Percentiles rank a stretch among this genome's conserved stretches.
phyloP scores from a whole-genome alignment of 2,329 filamentous ascomycete genomes.

The Stachybotrys echinatus region DNA sequence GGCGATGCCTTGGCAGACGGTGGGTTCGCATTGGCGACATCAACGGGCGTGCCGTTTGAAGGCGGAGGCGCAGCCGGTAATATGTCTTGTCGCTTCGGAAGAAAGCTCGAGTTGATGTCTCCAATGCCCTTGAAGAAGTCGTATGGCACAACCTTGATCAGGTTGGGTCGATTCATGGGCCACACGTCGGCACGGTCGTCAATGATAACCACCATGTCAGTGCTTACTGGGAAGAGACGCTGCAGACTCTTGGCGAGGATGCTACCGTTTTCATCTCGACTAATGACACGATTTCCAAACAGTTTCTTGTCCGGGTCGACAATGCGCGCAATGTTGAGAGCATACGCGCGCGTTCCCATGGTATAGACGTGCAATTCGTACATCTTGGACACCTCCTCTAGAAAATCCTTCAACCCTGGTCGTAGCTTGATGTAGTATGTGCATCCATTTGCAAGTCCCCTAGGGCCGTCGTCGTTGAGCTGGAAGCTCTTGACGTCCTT shows the following conservation, averaged over 20 bases:
- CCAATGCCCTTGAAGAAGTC: conserved; percentile 98
- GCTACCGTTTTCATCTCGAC: conserved; percentile 93
- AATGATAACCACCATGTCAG: conserved; percentile 98
- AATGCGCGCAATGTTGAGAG: conserved; percentile 83
- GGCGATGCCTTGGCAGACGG: conserved; percentile 34
- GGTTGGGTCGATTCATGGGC: conserved; percentile 81
- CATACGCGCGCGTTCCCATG: conserved; percentile 97
- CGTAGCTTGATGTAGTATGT: conserved; percentile 99
- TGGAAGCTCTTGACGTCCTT: conserved; percentile 87
- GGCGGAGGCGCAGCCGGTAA: conserved; percentile 24
- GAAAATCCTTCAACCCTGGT: conserved; percentile 76
- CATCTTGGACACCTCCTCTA: conserved; percentile 69
- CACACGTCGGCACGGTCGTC: conserved; percentile 96
- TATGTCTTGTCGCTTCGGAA: conserved; percentile 69
- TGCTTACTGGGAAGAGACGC: conserved; percentile 90
- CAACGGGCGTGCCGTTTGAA: conserved; percentile 14
- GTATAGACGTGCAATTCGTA: conserved; percentile 99
- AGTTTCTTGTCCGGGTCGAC: conserved; percentile 85
- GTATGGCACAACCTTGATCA: conserved; percentile 92
- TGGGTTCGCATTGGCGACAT: conserved; percentile 2
- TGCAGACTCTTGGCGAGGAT: conserved; percentile 86
- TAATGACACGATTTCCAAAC: conserved; percentile 92
- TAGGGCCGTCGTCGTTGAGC: conserved; percentile 76
- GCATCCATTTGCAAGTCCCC: conserved; percentile 63
- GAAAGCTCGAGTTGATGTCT: conserved; percentile 96